Evolutionary conservation across 352 stramenopile genomes (phyloP), one percentile per base, ranked within the genome.

Genomic region (Globisporangium splendens): DNA sequence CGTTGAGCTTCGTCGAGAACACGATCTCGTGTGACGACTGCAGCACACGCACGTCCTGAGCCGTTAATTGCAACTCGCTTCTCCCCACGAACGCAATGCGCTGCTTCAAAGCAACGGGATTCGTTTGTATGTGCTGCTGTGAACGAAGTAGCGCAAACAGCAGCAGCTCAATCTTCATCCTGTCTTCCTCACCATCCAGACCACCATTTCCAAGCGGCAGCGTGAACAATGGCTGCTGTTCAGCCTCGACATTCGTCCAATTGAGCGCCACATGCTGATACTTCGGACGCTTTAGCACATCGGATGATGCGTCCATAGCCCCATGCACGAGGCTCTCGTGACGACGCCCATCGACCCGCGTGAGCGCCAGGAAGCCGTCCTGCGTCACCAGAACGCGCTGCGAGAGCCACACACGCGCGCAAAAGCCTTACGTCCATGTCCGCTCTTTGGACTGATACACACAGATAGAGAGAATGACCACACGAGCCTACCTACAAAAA

Each of bases 331-430:
- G 66, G 3, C 56, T 22, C 41, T 78, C 69, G 1, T 24, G 46
- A n/a, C 35, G 43, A 14, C 2, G 2, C 2, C 24, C 24, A 10
- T 51, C 54, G 13, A 70, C 59, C 20, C 61, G 59, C 35, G 56
- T 60, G 46, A 81, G 62, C 10, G 65, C 72, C 18, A 86, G 51
- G 54, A 83, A 69, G 17, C 69, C 70, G 50, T 83, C 72, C 44
- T 75, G 61, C 24, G 31, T 42, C 15, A 47, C 60, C 11, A 75
- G 42, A 17, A 53, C 53, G 7, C 51, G 65, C 24, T 43, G 61
- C 43, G 70, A 69, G 46, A 83, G 47, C 77, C 77, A 87, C 57
- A 81, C 60, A 10, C 50, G 61, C 7, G 14, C 66, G 63, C 44
- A 75, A 55, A 8, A 84, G 61, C 48, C 60, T 70, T 17, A 77